phyloP scores from a whole-genome alignment of 169 alveolate genomes.

The Eimeria necatrix region DNA sequence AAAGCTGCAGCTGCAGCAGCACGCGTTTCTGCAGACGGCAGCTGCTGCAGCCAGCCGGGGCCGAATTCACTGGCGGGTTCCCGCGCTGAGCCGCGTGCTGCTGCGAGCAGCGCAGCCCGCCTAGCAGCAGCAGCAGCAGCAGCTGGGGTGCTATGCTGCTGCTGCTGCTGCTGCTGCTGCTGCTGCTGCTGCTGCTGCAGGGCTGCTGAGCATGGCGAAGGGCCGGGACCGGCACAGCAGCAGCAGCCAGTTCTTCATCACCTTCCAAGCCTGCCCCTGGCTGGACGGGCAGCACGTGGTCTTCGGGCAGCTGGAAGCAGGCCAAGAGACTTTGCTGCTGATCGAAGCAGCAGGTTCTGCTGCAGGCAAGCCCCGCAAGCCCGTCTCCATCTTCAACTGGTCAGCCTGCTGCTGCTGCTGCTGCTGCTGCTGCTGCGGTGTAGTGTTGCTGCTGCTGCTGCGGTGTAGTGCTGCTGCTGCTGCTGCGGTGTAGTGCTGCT shows the following conservation, averaged over 20 bases:
- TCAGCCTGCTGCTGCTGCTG: background rate
- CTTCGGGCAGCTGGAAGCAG: conserved; percentile 90
- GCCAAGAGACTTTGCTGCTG: conserved; percentile 87
- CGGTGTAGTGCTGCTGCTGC: background rate
- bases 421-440: background rate
- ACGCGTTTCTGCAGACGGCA: background rate
- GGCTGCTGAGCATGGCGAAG: conserved; percentile 92
- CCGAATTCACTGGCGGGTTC: too few species aligned
- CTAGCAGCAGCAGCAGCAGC: background rate
- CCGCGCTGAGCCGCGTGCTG: too few species aligned
- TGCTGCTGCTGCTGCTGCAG: conserved; percentile 64
- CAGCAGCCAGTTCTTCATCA: conserved; percentile 95
- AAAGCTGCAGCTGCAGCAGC: conserved; percentile 5
- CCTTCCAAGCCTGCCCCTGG: conserved; percentile 96
- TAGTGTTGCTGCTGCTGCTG: background rate
- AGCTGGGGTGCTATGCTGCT: background rate
- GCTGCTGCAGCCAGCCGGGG: too few species aligned
- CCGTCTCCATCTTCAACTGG: conserved; percentile 89
- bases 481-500: background rate
- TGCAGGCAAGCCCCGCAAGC: conserved; percentile 87
- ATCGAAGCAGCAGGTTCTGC: conserved; percentile 89
- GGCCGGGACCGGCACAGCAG: conserved; percentile 90
- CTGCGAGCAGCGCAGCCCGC: background rate
- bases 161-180: background rate
- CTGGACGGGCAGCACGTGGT: conserved; percentile 96